phyloP scores from a whole-genome alignment of 2,329 filamentous ascomycete species.

The Calonectria naviculata region DNA sequence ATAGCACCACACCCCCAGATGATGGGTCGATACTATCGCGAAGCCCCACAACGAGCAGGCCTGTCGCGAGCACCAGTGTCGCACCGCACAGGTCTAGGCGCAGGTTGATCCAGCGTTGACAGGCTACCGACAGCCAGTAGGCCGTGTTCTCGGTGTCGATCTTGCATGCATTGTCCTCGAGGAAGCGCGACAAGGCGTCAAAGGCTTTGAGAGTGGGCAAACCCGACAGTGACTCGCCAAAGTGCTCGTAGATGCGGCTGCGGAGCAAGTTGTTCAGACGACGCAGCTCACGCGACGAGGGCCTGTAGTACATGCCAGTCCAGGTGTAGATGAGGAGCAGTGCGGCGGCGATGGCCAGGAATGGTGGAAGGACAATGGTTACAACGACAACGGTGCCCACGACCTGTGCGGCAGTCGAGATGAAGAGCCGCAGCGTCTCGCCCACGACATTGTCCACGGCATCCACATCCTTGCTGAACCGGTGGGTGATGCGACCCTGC shows the following conservation, averaged over 20 bases:
- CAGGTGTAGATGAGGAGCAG: background rate
- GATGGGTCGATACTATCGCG: background rate
- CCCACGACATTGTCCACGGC: background rate
- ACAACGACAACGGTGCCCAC: background rate
- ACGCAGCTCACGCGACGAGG: background rate
- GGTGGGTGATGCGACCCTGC: background rate
- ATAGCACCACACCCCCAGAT: constrained; percentile 72
- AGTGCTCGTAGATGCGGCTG: background rate
- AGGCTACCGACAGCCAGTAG: background rate
- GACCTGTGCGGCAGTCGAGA: background rate
- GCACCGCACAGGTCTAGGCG: background rate
- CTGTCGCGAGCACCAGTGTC: background rate
- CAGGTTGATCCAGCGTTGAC: background rate
- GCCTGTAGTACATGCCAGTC: background rate
- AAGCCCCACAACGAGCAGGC: background rate
- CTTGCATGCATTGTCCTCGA: background rate
- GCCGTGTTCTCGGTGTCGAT: background rate
- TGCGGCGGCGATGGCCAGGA: background rate
- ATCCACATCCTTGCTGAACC: background rate
- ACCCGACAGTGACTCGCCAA: background rate
- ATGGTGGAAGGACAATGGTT: background rate
- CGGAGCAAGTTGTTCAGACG: background rate
- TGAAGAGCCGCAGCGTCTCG: background rate
- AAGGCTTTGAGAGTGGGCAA: background rate
- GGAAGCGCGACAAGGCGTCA: background rate